phyloP scores from a whole-genome alignment of 495 filamentous ascomycete genomes.

The Penicillium ochrochloron region DNA sequence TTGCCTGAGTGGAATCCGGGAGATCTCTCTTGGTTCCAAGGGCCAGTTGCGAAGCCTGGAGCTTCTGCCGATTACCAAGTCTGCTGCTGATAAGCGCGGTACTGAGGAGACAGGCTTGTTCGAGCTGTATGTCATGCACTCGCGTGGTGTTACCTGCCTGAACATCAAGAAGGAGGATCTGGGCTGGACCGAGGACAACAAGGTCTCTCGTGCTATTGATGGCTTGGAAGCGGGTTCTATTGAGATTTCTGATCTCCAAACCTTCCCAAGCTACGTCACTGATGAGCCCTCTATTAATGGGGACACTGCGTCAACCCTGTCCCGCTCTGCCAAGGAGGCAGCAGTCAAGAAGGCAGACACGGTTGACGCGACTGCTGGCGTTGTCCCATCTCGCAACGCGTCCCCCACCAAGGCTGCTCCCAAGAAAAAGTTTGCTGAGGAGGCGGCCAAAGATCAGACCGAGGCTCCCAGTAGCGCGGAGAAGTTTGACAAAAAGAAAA shows the following conservation, averaged over 20 bases:
- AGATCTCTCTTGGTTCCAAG: slow-evolving; percentile 89
- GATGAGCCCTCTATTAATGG: slow-evolving; percentile 58
- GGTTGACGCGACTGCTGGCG: slow-evolving; percentile 34
- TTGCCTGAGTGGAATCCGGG: slow-evolving; percentile 91
- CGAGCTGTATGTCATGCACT: slow-evolving; percentile 97
- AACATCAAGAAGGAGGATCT: slow-evolving; percentile 84
- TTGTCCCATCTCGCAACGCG: slow-evolving; percentile 41
- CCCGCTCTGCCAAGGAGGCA: slow-evolving; percentile 44
- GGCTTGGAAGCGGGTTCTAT: slow-evolving; percentile 69
- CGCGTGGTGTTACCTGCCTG: slow-evolving; percentile 87
- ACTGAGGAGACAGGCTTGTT: slow-evolving; percentile 71
- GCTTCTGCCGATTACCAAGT: slow-evolving; percentile 68
- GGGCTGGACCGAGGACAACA: slow-evolving; percentile 86
- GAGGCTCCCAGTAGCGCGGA: slow-evolving; percentile 48
- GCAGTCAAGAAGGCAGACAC: slow-evolving; percentile 42
- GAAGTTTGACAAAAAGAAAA: slow-evolving; percentile 62
- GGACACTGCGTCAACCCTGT: slow-evolving; percentile 44
- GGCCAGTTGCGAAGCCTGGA: slow-evolving; percentile 89
- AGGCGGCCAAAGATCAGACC: slow-evolving; percentile 46
- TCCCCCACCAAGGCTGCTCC: slow-evolving; percentile 47
- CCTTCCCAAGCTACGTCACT: slow-evolving; percentile 43
- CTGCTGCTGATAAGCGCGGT: slow-evolving; percentile 40
- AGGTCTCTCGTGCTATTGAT: slow-evolving; percentile 75
- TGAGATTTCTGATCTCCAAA: slow-evolving; percentile 55
- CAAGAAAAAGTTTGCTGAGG: slow-evolving; percentile 47